Conservation (phyloP, 1,284 basidiomycete genomes). For the Mycosarcoma maydis region DNA sequence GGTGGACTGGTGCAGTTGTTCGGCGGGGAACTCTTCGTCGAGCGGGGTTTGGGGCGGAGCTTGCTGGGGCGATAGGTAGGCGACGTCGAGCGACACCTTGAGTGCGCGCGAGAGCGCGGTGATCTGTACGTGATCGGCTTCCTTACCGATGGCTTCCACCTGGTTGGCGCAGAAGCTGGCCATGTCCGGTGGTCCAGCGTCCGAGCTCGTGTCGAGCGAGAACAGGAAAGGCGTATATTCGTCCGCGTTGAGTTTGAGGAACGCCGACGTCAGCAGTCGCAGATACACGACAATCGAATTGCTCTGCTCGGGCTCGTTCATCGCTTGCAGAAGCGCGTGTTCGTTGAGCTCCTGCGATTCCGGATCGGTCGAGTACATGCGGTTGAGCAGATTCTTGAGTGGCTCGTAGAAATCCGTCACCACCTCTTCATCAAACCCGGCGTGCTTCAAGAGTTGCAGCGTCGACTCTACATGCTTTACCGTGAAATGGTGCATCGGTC, state of each 20-base stretch:
- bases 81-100: constrained; percentile 55
- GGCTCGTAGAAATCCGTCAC: constrained; percentile 59
- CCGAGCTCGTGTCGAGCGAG: constrained; percentile 23
- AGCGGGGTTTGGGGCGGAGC: constrained; percentile 48
- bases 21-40: constrained; percentile 28
- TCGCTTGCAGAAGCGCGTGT: constrained; percentile 37
- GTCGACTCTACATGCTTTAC: constrained; percentile 53
- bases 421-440: constrained; percentile 52
- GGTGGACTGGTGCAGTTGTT: constrained; percentile 11
- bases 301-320: constrained; percentile 59
- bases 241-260: constrained; percentile 54
- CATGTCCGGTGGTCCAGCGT: constrained; percentile 44
- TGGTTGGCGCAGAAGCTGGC: constrained; percentile 52
- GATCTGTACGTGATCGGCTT: constrained; percentile 64
- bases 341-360: constrained; percentile 45
- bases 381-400: constrained; percentile 36
- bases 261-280: constrained; percentile 52
- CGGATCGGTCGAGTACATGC: constrained; percentile 49
- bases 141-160: constrained; percentile 61
- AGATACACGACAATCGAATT: constrained; percentile 63
- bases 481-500: constrained; percentile 48
- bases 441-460: constrained; percentile 48
- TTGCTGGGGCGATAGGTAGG: constrained; percentile 51
- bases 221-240: constrained; percentile 61
- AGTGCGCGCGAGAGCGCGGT: constrained; percentile 55